phyloP scores from a whole-genome alignment of 169 alveolate genomes.

The Eimeria nieschulzi region DNA sequence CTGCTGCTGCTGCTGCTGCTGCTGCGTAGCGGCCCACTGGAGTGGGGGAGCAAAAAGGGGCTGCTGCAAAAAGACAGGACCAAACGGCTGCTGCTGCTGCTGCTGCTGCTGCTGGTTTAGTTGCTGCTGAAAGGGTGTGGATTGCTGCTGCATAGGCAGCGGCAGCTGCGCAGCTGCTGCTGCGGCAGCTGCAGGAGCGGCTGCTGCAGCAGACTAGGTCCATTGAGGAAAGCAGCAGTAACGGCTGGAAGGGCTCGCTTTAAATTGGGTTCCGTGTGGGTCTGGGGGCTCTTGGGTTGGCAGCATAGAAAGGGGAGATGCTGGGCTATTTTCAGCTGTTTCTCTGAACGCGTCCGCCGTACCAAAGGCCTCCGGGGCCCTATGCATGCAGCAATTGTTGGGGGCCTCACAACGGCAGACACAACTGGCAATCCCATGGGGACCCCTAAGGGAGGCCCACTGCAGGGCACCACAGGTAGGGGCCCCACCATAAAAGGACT shows the following conservation, averaged over 20 bases:
- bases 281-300: background rate
- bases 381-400: background rate
- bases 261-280: background rate
- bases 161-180: background rate
- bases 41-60: background rate
- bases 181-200: background rate
- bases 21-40: background rate
- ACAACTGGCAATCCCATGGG: conserved; percentile 1
- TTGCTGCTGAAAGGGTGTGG: background rate
- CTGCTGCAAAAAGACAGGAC: background rate
- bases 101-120: background rate
- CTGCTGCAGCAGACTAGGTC: background rate
- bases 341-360: background rate
- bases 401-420: background rate
- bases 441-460: background rate
- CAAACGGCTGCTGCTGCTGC: background rate
- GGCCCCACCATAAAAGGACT: no score
- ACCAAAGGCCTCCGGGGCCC: background rate
- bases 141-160: background rate
- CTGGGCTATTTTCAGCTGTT: no score
- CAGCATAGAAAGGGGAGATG: background rate
- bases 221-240: background rate
- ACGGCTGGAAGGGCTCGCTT: background rate
- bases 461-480: no score
- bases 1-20: conserved; percentile 7